These are phyloP conservation scores for Stemphylium beticola DNA, from an alignment of 2,329 filamentous ascomycete genomes.

Conservation along the genomic window DNA sequence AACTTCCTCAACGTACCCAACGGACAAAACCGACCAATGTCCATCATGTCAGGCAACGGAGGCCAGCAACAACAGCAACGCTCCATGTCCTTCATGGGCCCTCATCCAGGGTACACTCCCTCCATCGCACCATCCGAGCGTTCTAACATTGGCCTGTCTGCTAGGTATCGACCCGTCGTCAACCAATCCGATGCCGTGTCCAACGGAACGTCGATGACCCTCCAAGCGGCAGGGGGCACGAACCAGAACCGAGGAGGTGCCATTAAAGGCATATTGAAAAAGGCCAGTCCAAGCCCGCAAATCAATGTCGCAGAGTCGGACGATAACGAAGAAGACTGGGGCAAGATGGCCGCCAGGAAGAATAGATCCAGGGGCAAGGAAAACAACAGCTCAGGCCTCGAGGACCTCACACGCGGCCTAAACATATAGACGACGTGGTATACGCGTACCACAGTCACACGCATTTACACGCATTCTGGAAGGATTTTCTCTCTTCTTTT, in stretches of 20 bases:
- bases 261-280: conserved; percentile 46
- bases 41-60: conserved; percentile 47
- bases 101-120: conserved; percentile 70
- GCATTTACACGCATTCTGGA: conserved; percentile 4
- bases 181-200: conserved; percentile 41
- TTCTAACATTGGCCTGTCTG: conserved; percentile 88
- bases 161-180: conserved; percentile 89
- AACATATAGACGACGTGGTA: conserved; percentile 25
- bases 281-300: conserved; percentile 20
- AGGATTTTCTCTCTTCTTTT: neutral
- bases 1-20: conserved; percentile 38
- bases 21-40: conserved; percentile 54
- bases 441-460: conserved; percentile 5
- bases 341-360: conserved; percentile 39
- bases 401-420: conserved; percentile 36
- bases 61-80: conserved; percentile 56
- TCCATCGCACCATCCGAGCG: conserved; percentile 96
- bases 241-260: conserved; percentile 18
- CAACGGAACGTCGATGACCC: conserved; percentile 40
- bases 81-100: conserved; percentile 38
- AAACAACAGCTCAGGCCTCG: conserved; percentile 25
- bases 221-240: conserved; percentile 39
- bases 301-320: conserved; percentile 30
- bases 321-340: conserved; percentile 45
- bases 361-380: conserved; percentile 30